Percentiles rank a stretch among this genome's conserved stretches.
These are phyloP conservation scores for Paspalum notatum DNA, from an alignment of 176 grass and related monocot genomes.

Conservation along the genomic window DNA sequence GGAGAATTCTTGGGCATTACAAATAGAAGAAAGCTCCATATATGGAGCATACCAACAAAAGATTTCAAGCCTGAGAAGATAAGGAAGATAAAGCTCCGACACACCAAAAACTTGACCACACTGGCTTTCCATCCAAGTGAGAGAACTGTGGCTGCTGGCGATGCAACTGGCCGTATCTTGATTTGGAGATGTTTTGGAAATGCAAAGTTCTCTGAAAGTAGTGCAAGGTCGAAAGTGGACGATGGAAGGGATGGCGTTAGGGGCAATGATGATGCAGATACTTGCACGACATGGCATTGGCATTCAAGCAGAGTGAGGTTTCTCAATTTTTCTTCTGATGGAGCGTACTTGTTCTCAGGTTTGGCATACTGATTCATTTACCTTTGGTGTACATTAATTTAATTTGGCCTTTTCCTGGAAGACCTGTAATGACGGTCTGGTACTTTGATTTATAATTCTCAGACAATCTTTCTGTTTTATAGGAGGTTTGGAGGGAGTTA, in stretches of 20 bases:
- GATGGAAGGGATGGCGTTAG: slow-evolving; percentile 80
- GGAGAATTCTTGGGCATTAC: slow-evolving; percentile 79
- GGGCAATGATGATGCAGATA: slow-evolving; percentile 70
- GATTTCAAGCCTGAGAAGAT: slow-evolving; percentile 67
- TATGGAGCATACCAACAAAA: slow-evolving; percentile 70
- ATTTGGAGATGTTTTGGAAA: slow-evolving; percentile 87
- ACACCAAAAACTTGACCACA: slow-evolving; percentile 62
- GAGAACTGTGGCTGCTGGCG: slow-evolving; percentile 79
- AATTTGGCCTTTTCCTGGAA: not conserved
- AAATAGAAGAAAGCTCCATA: slow-evolving; percentile 65
- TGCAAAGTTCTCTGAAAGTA: slow-evolving; percentile 49
- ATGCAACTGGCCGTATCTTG: slow-evolving; percentile 74
- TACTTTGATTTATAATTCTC: not conserved
- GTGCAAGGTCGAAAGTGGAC: slow-evolving; percentile 43
- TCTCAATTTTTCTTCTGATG: slow-evolving; percentile 82
- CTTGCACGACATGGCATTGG: slow-evolving; percentile 89
- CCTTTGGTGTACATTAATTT: slow-evolving; percentile 3
- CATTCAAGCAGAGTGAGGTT: slow-evolving; percentile 73
- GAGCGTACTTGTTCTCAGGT: slow-evolving; percentile 96
- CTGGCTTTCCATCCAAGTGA: slow-evolving; percentile 86
- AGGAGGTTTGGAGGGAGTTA: slow-evolving; percentile 98
- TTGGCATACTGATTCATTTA: slow-evolving; percentile 22
- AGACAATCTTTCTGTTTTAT: slow-evolving; percentile 17
- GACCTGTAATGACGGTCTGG: not conserved
- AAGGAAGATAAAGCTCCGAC: slow-evolving; percentile 81